Evolutionary conservation across 1,284 basidiomycete species (phyloP).

Genomic region (Cerioporus squamosus): DNA sequence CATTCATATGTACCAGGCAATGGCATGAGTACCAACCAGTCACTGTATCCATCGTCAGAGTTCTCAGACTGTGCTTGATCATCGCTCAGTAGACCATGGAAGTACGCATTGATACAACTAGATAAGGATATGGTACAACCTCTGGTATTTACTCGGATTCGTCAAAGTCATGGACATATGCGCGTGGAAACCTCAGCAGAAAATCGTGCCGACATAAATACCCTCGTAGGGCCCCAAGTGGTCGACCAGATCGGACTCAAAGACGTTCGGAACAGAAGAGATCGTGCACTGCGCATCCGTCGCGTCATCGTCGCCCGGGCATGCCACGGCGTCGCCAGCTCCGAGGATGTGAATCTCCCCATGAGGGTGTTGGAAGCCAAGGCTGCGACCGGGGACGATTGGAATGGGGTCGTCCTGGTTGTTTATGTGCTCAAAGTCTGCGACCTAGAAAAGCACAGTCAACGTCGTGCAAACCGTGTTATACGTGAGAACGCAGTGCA

Average conservation of each 20-base stretch:
- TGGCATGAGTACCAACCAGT: too few relatives aligned
- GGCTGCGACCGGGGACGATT: slow-evolving; percentile 41
- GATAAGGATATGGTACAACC: too few relatives aligned
- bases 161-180: too few relatives aligned
- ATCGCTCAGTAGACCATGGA: too few relatives aligned
- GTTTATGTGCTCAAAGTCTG: slow-evolving; percentile 41
- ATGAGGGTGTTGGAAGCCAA: slow-evolving; percentile 42
- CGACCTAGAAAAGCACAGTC: slow-evolving; percentile 21
- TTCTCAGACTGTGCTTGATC: too few relatives aligned
- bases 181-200: slow-evolving; percentile 32
- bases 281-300: slow-evolving; percentile 51
- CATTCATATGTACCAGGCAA: too few relatives aligned
- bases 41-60: too few relatives aligned
- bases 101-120: too few relatives aligned
- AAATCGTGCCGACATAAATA: slow-evolving; percentile 54
- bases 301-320: slow-evolving; percentile 48
- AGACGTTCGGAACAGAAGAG: slow-evolving; percentile 46
- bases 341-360: slow-evolving; percentile 43
- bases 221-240: slow-evolving; percentile 62
- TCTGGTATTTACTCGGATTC: too few relatives aligned
- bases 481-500: background rate
- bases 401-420: slow-evolving; percentile 42
- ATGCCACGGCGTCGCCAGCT: slow-evolving; percentile 33
- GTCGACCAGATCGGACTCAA: slow-evolving; percentile 46
- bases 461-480: background rate